Evolutionary conservation across 106 monocot species (phyloP).

Genomic region (Chionographis japonica): DNA sequence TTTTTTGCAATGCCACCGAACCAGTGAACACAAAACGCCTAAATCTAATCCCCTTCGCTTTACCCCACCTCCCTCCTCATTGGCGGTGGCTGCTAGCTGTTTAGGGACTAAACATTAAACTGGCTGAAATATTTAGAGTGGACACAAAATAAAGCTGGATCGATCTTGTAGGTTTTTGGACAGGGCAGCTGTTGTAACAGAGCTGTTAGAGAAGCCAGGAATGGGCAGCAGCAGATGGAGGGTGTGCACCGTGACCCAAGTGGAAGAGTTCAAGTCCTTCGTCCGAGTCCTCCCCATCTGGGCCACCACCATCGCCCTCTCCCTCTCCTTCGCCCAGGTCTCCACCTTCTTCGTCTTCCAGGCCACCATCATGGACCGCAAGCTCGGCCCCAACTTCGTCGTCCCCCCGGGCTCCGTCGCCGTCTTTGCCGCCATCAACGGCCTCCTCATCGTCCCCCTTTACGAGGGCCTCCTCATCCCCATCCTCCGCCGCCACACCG

Average conservation of each 20-base stretch:
- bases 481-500: slow-evolving; percentile 24
- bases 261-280: slow-evolving; percentile 57
- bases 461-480: slow-evolving; percentile 36
- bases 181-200: too few relatives aligned
- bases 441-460: slow-evolving; percentile 31
- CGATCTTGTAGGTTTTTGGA: neutral
- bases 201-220: slow-evolving; percentile 20
- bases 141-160: too few relatives aligned
- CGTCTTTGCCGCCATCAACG: slow-evolving; percentile 31
- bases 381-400: slow-evolving; percentile 8
- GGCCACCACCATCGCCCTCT: slow-evolving; percentile 41
- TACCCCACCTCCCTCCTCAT: too few relatives aligned
- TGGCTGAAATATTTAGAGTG: too few relatives aligned
- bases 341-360: slow-evolving; percentile 48
- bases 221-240: slow-evolving; percentile 23
- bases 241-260: slow-evolving; percentile 50
- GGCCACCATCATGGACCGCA: slow-evolving; percentile 37
- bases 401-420: slow-evolving; percentile 39
- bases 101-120: too few relatives aligned
- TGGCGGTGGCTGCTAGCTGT: too few relatives aligned
- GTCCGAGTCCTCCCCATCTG: slow-evolving; percentile 51
- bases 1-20: too few relatives aligned
- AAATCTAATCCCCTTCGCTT: too few relatives aligned
- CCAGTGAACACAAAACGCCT: too few relatives aligned
- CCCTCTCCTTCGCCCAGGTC: slow-evolving; percentile 41